These are phyloP conservation scores for Quercus berberidifolia DNA, from an alignment of 306 rosid genomes.

Conservation along the genomic window DNA sequence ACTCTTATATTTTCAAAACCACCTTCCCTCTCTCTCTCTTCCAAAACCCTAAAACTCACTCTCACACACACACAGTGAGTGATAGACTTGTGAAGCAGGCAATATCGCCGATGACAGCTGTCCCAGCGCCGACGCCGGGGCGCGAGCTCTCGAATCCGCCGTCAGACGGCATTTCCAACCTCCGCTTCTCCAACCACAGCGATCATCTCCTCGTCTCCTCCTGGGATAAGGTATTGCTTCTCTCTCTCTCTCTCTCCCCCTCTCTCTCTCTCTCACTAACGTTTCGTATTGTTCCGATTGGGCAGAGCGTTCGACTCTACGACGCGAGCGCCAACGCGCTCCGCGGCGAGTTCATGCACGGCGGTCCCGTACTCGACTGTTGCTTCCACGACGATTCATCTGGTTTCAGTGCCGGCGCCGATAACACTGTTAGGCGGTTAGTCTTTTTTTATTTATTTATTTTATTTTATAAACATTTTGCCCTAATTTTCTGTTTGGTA, in stretches of 20 bases:
- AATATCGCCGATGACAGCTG: slow-evolving; percentile 40
- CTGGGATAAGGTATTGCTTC: slow-evolving; percentile 77
- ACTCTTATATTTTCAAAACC: slow-evolving; percentile 25
- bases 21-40: slow-evolving; percentile 31
- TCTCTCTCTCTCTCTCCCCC: not conserved
- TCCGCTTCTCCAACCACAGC: slow-evolving; percentile 87
- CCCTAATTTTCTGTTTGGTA: not conserved
- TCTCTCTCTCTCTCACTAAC: not conserved
- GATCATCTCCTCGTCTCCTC: slow-evolving; percentile 90
- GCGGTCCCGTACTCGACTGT: slow-evolving; percentile 83
- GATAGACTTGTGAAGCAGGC: too few relatives aligned
- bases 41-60: slow-evolving; percentile 4
- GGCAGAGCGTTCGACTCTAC: slow-evolving; percentile 74
- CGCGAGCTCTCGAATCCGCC: slow-evolving; percentile 80
- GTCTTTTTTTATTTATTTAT: not conserved
- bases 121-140: slow-evolving; percentile 58
- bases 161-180: slow-evolving; percentile 85
- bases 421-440: slow-evolving; percentile 77
- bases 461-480: not conserved
- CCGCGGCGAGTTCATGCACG: slow-evolving; percentile 80
- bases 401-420: slow-evolving; percentile 78
- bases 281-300: not conserved
- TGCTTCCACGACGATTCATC: slow-evolving; percentile 97
- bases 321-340: slow-evolving; percentile 81
- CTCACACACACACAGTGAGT: not conserved